These are phyloP conservation scores for Boletus patriciae DNA, from an alignment of 768 basidiomycete species.

Conservation along the genomic window DNA sequence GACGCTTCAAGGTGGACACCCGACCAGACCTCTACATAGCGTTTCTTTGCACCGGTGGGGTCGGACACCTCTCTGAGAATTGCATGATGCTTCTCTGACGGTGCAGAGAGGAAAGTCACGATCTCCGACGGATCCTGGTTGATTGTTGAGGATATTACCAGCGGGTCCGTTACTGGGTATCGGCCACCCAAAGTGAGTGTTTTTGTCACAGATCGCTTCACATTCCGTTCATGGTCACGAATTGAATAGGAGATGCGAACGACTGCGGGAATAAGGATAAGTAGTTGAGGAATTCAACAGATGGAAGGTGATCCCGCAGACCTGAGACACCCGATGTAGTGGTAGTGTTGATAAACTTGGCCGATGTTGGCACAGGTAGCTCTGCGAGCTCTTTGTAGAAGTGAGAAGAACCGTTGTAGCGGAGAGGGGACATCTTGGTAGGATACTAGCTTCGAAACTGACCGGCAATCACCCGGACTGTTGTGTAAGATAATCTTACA, in stretches of 20 bases:
- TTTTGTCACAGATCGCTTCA: conserved; percentile 46
- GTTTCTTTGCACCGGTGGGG: conserved; percentile 35
- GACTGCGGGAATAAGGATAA: conserved; percentile 22
- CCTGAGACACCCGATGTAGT: conserved; percentile 15
- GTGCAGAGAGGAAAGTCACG: conserved; percentile 44
- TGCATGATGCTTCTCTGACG: conserved; percentile 42
- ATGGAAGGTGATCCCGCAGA: not conserved
- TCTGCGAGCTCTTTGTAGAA: conserved; percentile 42
- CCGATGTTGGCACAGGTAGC: conserved; percentile 40
- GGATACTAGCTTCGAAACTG: not conserved
- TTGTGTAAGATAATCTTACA: not conserved
- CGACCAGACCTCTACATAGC: conserved; percentile 62
- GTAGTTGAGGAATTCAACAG: too few species aligned
- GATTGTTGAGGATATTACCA: conserved; percentile 13
- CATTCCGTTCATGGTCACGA: conserved; percentile 52
- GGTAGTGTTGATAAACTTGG: conserved; percentile 31
- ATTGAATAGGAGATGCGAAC: conserved; percentile 47
- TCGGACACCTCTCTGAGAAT: conserved; percentile 42
- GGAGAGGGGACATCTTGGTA: conserved; percentile 18
- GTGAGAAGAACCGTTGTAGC: conserved; percentile 18
- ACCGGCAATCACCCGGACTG: not conserved
- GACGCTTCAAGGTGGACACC: conserved; percentile 44
- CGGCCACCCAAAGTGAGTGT: conserved; percentile 32
- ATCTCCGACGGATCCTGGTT: conserved; percentile 35
- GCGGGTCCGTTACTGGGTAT: conserved; percentile 9